Evolutionary conservation across 176 grass and related monocot species (phyloP).

Genomic region (Carex pumila): DNA sequence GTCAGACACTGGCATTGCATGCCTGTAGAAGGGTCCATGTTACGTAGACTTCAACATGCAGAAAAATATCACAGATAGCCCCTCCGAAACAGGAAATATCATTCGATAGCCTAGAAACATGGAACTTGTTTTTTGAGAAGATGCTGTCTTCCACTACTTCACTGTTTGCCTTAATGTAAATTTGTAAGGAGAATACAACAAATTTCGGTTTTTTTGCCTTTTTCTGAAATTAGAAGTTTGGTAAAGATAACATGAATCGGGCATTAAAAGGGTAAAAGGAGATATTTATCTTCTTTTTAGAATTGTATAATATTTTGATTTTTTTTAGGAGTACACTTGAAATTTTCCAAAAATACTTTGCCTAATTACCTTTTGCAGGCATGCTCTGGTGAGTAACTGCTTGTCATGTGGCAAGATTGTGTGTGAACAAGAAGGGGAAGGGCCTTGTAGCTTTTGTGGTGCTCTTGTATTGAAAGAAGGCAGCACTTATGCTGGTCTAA

Average conservation of each 20-base stretch:
- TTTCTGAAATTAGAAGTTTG: background rate
- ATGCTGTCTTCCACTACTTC: background rate
- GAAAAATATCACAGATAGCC: background rate
- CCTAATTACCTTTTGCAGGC: background rate
- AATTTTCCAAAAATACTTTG: background rate
- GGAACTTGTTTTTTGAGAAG: background rate
- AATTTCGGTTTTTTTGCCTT: background rate
- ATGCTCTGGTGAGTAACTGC: constrained; percentile 78
- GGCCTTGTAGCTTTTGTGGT: constrained; percentile 95
- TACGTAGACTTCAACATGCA: background rate
- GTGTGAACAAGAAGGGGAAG: constrained; percentile 96
- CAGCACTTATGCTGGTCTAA: constrained; percentile 95
- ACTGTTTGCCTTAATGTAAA: background rate
- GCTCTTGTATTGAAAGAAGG: constrained; percentile 85
- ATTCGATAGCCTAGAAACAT: background rate
- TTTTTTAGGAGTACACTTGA: background rate
- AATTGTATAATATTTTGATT: background rate
- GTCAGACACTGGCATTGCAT: background rate
- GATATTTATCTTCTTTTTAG: background rate
- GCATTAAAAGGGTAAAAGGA: background rate
- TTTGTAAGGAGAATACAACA: background rate
- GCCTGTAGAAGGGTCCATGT: background rate
- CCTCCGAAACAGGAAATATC: background rate
- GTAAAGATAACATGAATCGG: background rate
- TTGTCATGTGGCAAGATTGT: constrained; percentile 98